Conservation (phyloP, 208 protist genomes). For the Trypanosoma platydactyli region DNA sequence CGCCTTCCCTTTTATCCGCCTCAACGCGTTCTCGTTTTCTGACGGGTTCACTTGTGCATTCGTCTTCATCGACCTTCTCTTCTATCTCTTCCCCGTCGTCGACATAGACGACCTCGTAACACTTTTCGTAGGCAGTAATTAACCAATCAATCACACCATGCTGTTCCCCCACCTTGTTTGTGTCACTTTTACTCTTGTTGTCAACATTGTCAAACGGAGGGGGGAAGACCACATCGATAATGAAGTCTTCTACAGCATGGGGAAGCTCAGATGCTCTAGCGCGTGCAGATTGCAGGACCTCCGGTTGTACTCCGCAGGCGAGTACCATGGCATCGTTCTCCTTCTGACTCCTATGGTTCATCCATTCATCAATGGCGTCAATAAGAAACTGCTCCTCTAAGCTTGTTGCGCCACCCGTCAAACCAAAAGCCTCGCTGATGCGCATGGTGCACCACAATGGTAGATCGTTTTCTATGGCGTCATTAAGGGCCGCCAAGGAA, state of each 20-base stretch:
- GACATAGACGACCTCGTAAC: constrained; percentile 57
- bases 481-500: constrained; percentile 50
- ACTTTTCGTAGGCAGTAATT: constrained; percentile 69
- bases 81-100: constrained; percentile 12
- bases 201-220: constrained; percentile 6
- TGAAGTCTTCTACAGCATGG: constrained; percentile 66
- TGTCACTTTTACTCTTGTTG: constrained; percentile 8
- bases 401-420: constrained; percentile 24
- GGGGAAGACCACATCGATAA: constrained; percentile 86
- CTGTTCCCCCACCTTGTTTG: not conserved
- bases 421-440: constrained; percentile 41
- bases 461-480: constrained; percentile 41
- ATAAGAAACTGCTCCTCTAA: constrained; percentile 80
- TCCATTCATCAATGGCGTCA: constrained; percentile 77
- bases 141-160: constrained; percentile 64
- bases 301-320: constrained; percentile 71
- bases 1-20: constrained; percentile 32
- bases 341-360: constrained; percentile 25
- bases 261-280: constrained; percentile 30
- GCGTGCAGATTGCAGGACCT: constrained; percentile 44
- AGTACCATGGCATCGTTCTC: constrained; percentile 61
- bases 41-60: not conserved
- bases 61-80: constrained; percentile 2
- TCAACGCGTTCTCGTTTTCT: constrained; percentile 15
- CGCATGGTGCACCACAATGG: constrained; percentile 50